Evolutionary conservation across 306 rosid species (phyloP), one percentile per base, ranked within the genome.

Genomic region (Arachis hypogaea): DNA sequence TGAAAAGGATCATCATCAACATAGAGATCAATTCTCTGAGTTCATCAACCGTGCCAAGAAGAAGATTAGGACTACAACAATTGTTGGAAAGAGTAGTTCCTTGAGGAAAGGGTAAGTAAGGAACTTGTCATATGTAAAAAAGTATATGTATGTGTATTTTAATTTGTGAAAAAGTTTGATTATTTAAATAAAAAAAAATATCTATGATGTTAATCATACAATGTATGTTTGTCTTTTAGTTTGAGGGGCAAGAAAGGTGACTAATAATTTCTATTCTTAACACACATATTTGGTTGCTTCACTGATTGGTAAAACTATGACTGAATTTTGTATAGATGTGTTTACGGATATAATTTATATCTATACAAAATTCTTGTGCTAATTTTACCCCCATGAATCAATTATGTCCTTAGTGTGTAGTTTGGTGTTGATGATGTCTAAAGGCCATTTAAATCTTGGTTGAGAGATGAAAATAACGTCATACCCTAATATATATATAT

Each of bases 11-110:
- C 29, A 55, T 50, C 63, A 33, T 33, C 38, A 22, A 22, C 28
- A 22, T 1, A 74, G 68, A 42, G 88, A 89, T 36, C 79, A 74
- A 4, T 83, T 83, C 59, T 75, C 85, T 0, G 89, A 82, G 38
- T 91, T 78, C 43, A 86, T 88, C 68, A 71, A 72, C 1, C 76
- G 52, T 6, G 81, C 72, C 7, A 84, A 68, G 84, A 74, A 61
- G 70, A 91, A 72, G 81, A 70, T 88, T 64, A 78, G 86, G 52
- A 36, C 85, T 65, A 57, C 81, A 41, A 80, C 93, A 1, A 70
- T 30, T 0, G 52, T 50, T 40, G 68, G 90, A 47, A 86, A 73
- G 69, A 62, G 8, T 9, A 11, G 58, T 9, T 76, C 88, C 59
- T 74, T 80, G 44, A 88, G 78, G 57, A 69, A 81, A 74, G 70